phyloP scores from a whole-genome alignment of 306 rosid genomes.

The Cicer yamashitae region DNA sequence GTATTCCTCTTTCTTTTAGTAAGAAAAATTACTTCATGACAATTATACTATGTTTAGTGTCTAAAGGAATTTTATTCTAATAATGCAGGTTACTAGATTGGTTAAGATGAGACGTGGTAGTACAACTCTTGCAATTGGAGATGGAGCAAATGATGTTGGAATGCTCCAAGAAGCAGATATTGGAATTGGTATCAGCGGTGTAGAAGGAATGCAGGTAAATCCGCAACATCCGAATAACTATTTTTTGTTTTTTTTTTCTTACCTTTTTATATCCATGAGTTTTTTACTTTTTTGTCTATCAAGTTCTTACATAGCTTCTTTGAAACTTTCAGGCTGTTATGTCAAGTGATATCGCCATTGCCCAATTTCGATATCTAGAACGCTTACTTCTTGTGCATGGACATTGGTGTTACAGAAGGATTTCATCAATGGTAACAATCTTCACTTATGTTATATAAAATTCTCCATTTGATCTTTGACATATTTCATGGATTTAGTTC shows the following conservation, averaged over 20 bases:
- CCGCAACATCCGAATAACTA: constrained; percentile 17
- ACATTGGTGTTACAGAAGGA: constrained; percentile 99
- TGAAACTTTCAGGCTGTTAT: constrained; percentile 81
- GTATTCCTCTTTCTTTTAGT: constrained; percentile 20
- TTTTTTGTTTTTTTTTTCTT: not conserved
- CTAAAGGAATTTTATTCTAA: constrained; percentile 30
- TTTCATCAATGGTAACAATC: constrained; percentile 85
- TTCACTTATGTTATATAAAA: not conserved
- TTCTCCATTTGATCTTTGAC: constrained; percentile 20
- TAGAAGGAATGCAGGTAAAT: constrained; percentile 98
- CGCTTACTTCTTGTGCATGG: constrained; percentile 97
- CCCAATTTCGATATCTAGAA: constrained; percentile 89
- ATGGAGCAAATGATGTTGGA: constrained; percentile 99
- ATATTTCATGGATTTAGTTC: constrained; percentile 17
- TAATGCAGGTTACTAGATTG: constrained; percentile 74
- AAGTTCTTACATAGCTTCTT: constrained; percentile 26
- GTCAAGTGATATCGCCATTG: constrained; percentile 97
- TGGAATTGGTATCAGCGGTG: constrained; percentile 95
- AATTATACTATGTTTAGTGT: constrained; percentile 12
- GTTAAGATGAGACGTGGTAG: constrained; percentile 75
- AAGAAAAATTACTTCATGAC: constrained; percentile 16
- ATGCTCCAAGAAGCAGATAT: constrained; percentile 99
- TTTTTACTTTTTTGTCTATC: not conserved
- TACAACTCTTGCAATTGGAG: constrained; percentile 95
- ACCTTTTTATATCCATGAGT: not conserved